Conservation (phyloP, 2,329 filamentous ascomycete species). For the Hypomyces rosellus region DNA sequence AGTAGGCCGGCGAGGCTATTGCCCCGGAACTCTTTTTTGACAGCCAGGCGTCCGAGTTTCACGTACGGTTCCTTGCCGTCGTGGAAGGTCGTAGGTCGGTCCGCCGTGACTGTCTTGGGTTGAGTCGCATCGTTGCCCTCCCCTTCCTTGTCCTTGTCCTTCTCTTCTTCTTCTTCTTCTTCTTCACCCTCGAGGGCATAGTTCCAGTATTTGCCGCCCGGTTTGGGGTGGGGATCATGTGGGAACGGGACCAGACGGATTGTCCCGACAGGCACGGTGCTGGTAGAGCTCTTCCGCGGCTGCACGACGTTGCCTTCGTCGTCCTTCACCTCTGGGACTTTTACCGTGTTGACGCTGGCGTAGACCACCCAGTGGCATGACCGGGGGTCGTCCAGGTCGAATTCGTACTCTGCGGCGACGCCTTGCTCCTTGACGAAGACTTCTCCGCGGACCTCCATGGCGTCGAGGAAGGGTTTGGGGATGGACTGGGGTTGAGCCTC, state of each 20-base stretch:
- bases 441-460: conserved; percentile 54
- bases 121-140: conserved; percentile 3
- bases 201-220: conserved; percentile 43
- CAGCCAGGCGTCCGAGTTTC: conserved; percentile 73
- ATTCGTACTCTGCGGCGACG: conserved; percentile 60
- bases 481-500: conserved; percentile 39
- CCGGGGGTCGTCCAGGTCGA: conserved; percentile 72
- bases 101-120: conserved; percentile 21
- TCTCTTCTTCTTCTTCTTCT: too few relatives aligned
- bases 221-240: conserved; percentile 57
- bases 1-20: conserved; percentile 59
- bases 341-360: conserved; percentile 49
- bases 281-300: conserved; percentile 39
- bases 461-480: conserved; percentile 54
- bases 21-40: conserved; percentile 59
- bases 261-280: conserved; percentile 57
- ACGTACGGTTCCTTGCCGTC: conserved; percentile 68
- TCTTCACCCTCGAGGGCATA: conserved; percentile 30
- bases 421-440: conserved; percentile 58
- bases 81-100: conserved; percentile 46
- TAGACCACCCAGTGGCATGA: conserved; percentile 89
- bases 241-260: conserved; percentile 78
- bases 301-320: conserved; percentile 34
- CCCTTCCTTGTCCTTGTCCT: not conserved
- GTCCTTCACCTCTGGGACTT: conserved; percentile 38